These are phyloP conservation scores for Plasmodium inui DNA, from an alignment of 169 alveolate genomes.

Conservation along the genomic window DNA sequence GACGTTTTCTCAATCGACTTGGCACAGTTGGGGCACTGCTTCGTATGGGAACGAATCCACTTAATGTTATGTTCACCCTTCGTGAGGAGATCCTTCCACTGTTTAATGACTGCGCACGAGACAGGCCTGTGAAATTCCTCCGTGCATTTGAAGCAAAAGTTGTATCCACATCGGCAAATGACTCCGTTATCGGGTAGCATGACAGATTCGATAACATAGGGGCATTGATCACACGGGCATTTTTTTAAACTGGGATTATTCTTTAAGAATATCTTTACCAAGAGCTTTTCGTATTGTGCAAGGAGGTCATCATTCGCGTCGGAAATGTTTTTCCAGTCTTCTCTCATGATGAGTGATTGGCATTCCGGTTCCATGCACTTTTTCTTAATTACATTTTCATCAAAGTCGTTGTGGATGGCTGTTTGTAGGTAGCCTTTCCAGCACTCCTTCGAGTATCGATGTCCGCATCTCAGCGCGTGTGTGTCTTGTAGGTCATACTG, in stretches of 20 bases:
- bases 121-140: slow-evolving; percentile 46
- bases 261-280: slow-evolving; percentile 20
- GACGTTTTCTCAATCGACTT: slow-evolving; percentile 48
- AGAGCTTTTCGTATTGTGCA: slow-evolving; percentile 1
- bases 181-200: slow-evolving; percentile 7
- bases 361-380: slow-evolving; percentile 24
- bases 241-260: slow-evolving; percentile 19
- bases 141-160: slow-evolving; percentile 39
- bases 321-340: slow-evolving; percentile 41
- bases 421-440: slow-evolving; percentile 36
- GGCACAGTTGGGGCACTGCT: slow-evolving; percentile 50
- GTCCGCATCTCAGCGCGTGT: slow-evolving; percentile 57
- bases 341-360: slow-evolving; percentile 6
- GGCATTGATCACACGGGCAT: slow-evolving; percentile 25
- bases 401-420: slow-evolving; percentile 15
- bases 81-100: slow-evolving; percentile 22
- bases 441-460: slow-evolving; percentile 40
- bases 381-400: slow-evolving; percentile 30
- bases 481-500: slow-evolving; percentile 22
- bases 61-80: slow-evolving; percentile 36
- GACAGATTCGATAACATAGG: slow-evolving; percentile 24
- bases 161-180: slow-evolving; percentile 43
- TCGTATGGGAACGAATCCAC: slow-evolving; percentile 42
- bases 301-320: not conserved
- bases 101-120: slow-evolving; percentile 18